A percentile compares a stretch with the other conserved stretches of the same genome.
These are phyloP conservation scores for Cercophora newfieldiana DNA, from an alignment of 495 filamentous ascomycete species.

Conservation along the genomic window DNA sequence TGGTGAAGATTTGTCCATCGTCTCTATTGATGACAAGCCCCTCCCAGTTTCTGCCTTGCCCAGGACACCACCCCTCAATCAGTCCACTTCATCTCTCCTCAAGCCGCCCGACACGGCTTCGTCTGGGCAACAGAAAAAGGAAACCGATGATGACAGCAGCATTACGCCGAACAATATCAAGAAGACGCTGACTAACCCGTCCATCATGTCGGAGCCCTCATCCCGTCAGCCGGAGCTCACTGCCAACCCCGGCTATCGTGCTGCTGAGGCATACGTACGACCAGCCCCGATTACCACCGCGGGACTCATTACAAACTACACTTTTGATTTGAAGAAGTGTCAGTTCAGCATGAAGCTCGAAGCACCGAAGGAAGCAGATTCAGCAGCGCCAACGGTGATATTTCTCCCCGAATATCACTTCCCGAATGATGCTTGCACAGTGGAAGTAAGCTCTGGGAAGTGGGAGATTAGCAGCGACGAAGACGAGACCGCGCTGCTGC, in stretches of 20 bases:
- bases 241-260: slow-evolving; percentile 71
- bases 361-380: slow-evolving; percentile 49
- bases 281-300: slow-evolving; percentile 76
- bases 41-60: slow-evolving; percentile 56
- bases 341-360: slow-evolving; percentile 69
- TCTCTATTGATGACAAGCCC: slow-evolving; percentile 75
- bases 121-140: slow-evolving; percentile 30
- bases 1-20: slow-evolving; percentile 92
- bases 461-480: slow-evolving; percentile 80
- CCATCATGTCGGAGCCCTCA: slow-evolving; percentile 62
- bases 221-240: slow-evolving; percentile 53
- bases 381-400: slow-evolving; percentile 74
- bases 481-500: slow-evolving; percentile 62
- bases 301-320: slow-evolving; percentile 65
- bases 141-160: slow-evolving; percentile 54
- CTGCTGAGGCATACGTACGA: slow-evolving; percentile 87
- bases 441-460: slow-evolving; percentile 81
- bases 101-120: slow-evolving; percentile 26
- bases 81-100: slow-evolving; percentile 36
- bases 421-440: slow-evolving; percentile 64
- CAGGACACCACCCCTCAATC: slow-evolving; percentile 37
- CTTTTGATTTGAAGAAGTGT: slow-evolving; percentile 76
- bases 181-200: slow-evolving; percentile 66
- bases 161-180: slow-evolving; percentile 73
- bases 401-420: slow-evolving; percentile 95